Percentiles rank a stretch among this genome's conserved stretches.
Evolutionary conservation across 805 yeast genomes (phyloP).

Genomic region (Pichia phayaonensis): DNA sequence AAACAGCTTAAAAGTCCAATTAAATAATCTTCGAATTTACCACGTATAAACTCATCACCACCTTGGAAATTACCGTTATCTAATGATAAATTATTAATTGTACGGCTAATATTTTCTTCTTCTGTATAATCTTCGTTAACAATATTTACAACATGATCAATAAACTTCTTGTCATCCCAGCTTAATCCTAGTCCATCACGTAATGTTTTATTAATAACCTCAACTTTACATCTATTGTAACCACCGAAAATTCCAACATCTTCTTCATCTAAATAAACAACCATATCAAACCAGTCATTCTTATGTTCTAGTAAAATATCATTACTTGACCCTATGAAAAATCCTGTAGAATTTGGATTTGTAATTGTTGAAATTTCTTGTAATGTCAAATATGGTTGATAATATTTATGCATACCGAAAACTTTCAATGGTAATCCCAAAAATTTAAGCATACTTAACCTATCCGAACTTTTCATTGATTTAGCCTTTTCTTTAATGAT

Average conservation of each 20-base stretch:
- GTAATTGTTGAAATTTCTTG: slow-evolving; percentile 79
- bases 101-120: slow-evolving; percentile 25
- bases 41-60: slow-evolving; percentile 81
- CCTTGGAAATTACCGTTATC: slow-evolving; percentile 42
- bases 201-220: slow-evolving; percentile 37
- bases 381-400: slow-evolving; percentile 89
- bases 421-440: slow-evolving; percentile 84
- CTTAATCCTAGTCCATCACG: slow-evolving; percentile 40
- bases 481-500: slow-evolving; percentile 48
- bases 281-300: slow-evolving; percentile 53
- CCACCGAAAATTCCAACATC: slow-evolving; percentile 8
- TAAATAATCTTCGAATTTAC: slow-evolving; percentile 85
- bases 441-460: slow-evolving; percentile 68
- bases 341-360: slow-evolving; percentile 50
- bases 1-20: slow-evolving; percentile 66
- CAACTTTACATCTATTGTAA: slow-evolving; percentile 23
- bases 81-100: slow-evolving; percentile 32
- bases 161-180: slow-evolving; percentile 67
- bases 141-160: slow-evolving; percentile 44
- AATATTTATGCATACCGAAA: slow-evolving; percentile 79
- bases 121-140: slow-evolving; percentile 31
- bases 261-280: slow-evolving; percentile 57
- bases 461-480: slow-evolving; percentile 67
- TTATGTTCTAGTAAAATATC: slow-evolving; percentile 66
- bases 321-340: slow-evolving; percentile 82